phyloP scores from a whole-genome alignment of 306 rosid species.

The Quercus agrifolia region DNA sequence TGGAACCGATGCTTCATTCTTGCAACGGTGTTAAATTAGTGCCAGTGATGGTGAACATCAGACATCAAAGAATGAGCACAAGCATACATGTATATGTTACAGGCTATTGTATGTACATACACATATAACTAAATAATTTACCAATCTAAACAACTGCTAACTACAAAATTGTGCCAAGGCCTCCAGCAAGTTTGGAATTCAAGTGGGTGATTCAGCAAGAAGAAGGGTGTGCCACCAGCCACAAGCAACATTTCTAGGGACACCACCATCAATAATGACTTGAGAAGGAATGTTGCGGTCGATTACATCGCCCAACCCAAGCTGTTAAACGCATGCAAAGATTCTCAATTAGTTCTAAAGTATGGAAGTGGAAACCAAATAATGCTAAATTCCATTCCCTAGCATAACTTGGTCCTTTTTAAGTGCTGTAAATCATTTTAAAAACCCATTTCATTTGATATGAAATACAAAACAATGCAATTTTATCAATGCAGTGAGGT shows the following conservation, averaged over 20 bases:
- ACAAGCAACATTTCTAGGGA: conserved; percentile 68
- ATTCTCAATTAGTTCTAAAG: not conserved
- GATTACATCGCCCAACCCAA: conserved; percentile 90
- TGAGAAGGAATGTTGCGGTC: conserved; percentile 87
- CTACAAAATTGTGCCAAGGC: conserved; percentile 77
- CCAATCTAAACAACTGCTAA: conserved; percentile 46
- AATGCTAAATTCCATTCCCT: not conserved
- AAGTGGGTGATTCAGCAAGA: conserved; percentile 65
- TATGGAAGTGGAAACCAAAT: not conserved
- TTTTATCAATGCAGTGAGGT: not conserved
- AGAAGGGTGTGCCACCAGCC: conserved; percentile 99
- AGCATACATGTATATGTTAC: conserved; percentile 26
- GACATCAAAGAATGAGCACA: conserved; percentile 52
- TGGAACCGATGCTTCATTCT: conserved; percentile 31
- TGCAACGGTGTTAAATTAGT: conserved; percentile 20
- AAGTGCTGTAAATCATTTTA: not conserved
- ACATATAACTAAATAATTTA: conserved; percentile 30
- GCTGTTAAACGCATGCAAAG: conserved; percentile 46
- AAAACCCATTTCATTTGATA: not conserved
- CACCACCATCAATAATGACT: conserved; percentile 59
- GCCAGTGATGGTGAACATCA: conserved; percentile 29
- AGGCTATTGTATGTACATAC: conserved; percentile 51
- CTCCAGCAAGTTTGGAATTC: conserved; percentile 25
- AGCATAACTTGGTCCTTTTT: not conserved
- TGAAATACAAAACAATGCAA: not conserved